Evolutionary conservation across 805 yeast species (phyloP).

Genomic region (Metschnikowia aberdeeniae): DNA sequence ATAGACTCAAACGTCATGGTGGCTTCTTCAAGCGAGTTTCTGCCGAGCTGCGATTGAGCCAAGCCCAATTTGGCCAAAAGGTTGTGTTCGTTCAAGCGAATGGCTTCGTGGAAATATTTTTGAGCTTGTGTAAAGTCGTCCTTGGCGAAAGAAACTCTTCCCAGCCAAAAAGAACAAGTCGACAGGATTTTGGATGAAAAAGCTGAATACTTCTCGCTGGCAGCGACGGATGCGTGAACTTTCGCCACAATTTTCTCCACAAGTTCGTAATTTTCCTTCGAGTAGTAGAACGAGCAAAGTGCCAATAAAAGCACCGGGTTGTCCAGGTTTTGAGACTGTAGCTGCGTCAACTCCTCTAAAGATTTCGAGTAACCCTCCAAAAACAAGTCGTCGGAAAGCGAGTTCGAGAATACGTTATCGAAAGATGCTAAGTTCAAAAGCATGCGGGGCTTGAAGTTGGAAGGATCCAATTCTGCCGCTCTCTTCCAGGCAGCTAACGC

Average conservation of each 20-base stretch:
- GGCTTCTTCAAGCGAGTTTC: slow-evolving; percentile 78
- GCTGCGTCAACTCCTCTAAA: slow-evolving; percentile 42
- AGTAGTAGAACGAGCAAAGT: slow-evolving; percentile 66
- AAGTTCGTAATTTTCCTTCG: slow-evolving; percentile 55
- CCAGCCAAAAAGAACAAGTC: slow-evolving; percentile 68
- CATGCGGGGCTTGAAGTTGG: slow-evolving; percentile 56
- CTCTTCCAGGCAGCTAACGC: slow-evolving; percentile 84
- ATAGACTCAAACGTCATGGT: slow-evolving; percentile 77
- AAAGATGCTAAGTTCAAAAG: slow-evolving; percentile 66
- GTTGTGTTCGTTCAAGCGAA: slow-evolving; percentile 59
- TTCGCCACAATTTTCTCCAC: slow-evolving; percentile 56
- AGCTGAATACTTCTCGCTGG: slow-evolving; percentile 21
- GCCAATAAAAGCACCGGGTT: slow-evolving; percentile 63
- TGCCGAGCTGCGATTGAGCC: slow-evolving; percentile 77
- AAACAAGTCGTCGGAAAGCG: slow-evolving; percentile 61
- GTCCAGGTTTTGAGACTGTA: slow-evolving; percentile 37
- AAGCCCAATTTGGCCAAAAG: slow-evolving; percentile 73
- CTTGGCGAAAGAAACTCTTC: slow-evolving; percentile 62
- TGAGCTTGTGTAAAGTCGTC: slow-evolving; percentile 68
- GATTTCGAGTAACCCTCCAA: slow-evolving; percentile 55
- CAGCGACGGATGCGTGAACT: slow-evolving; percentile 30
- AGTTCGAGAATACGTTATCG: slow-evolving; percentile 54
- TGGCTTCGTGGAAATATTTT: slow-evolving; percentile 66
- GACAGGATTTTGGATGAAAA: slow-evolving; percentile 33
- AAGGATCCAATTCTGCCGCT: slow-evolving; percentile 60